Evolutionary conservation across 2,329 filamentous ascomycete species (phyloP).

Genomic region (Hypomyces perniciosus): DNA sequence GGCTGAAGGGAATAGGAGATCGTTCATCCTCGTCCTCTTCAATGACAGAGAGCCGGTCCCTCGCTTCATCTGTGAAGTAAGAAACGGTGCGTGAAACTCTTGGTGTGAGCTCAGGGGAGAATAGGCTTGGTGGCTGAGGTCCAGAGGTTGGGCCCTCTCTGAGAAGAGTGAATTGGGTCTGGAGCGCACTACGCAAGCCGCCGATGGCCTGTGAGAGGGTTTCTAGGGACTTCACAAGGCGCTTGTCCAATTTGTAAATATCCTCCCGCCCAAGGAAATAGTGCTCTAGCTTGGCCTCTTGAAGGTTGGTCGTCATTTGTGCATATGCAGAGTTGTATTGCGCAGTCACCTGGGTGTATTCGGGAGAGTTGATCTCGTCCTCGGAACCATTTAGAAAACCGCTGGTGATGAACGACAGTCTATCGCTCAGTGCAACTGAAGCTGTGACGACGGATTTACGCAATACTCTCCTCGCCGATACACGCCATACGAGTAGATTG

Average conservation of each 20-base stretch:
- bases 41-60: constrained; percentile 53
- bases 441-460: constrained; percentile 66
- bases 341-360: constrained; percentile 56
- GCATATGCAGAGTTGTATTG: constrained; percentile 63
- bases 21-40: constrained; percentile 51
- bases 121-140: constrained; percentile 17
- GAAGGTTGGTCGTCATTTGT: constrained; percentile 68
- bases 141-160: constrained; percentile 47
- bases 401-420: constrained; percentile 73
- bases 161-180: constrained; percentile 80
- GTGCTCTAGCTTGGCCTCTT: constrained; percentile 85
- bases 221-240: constrained; percentile 77
- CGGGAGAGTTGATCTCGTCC: constrained; percentile 62
- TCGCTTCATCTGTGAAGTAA: constrained; percentile 29
- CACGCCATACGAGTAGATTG: constrained; percentile 71
- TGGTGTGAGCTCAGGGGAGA: constrained; percentile 16
- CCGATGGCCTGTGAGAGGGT: constrained; percentile 82
- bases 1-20: constrained; percentile 18
- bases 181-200: constrained; percentile 80
- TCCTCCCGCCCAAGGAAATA: constrained; percentile 74
- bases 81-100: constrained; percentile 23
- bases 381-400: constrained; percentile 81
- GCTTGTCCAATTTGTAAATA: constrained; percentile 72
- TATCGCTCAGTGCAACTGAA: constrained; percentile 70
- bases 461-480: constrained; percentile 68